These are phyloP conservation scores for Pythium sukuiense DNA, from an alignment of 352 stramenopile genomes.

Conservation along the genomic window DNA sequence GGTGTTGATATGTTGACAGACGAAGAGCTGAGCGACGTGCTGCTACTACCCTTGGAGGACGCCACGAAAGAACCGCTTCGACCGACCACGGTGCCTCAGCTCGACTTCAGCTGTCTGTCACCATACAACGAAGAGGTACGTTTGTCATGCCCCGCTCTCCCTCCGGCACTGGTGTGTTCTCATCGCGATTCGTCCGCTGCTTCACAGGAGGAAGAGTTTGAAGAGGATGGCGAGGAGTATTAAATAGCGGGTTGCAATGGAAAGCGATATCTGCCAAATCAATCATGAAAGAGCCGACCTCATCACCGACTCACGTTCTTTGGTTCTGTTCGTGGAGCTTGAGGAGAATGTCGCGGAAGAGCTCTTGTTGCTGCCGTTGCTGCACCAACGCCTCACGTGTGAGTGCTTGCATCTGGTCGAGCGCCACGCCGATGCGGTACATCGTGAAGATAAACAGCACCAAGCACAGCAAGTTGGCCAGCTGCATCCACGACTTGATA, in stretches of 20 bases:
- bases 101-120: constrained; percentile 52
- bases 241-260: constrained; percentile 23
- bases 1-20: not conserved
- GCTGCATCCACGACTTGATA: constrained; percentile 34
- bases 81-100: constrained; percentile 39
- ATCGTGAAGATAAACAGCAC: constrained; percentile 76
- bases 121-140: constrained; percentile 58
- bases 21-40: constrained; percentile 17
- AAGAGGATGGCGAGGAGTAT: constrained; percentile 36
- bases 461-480: constrained; percentile 48
- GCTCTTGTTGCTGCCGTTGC: constrained; percentile 61
- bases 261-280: constrained; percentile 2
- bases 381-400: constrained; percentile 56
- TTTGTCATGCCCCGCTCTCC: not conserved
- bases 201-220: constrained; percentile 37
- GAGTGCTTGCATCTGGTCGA: constrained; percentile 64
- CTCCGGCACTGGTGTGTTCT: not conserved
- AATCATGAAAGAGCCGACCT: not conserved
- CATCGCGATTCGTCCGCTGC: no score
- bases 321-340: constrained; percentile 28
- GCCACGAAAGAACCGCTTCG: constrained; percentile 10
- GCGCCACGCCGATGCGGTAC: constrained; percentile 47
- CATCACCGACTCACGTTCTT: no score
- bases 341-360: constrained; percentile 61
- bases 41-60: constrained; percentile 14